Conservation (phyloP, 352 stramenopile genomes). For the Aphanomyces invadans region DNA sequence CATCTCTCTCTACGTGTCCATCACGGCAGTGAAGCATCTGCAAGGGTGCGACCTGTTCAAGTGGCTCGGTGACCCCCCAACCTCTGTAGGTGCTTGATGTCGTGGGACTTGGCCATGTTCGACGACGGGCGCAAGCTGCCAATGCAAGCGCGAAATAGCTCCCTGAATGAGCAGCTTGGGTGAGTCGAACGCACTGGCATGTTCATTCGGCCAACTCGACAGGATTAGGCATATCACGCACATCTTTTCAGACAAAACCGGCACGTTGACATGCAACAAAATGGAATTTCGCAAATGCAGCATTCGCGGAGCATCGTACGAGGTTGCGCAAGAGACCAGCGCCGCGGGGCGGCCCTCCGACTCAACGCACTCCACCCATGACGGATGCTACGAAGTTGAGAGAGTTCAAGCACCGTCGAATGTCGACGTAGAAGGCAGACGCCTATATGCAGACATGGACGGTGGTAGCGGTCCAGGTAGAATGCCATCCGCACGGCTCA, state of each 20-base stretch:
- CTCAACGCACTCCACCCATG: too few species aligned
- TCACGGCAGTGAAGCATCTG: slow-evolving; percentile 84
- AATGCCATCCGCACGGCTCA: slow-evolving; percentile 31
- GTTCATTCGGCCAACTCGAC: too few species aligned
- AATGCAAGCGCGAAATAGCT: slow-evolving; percentile 79
- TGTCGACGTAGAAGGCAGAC: not conserved
- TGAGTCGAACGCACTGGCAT: too few species aligned
- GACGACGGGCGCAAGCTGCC: slow-evolving; percentile 54
- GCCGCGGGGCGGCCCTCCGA: too few species aligned
- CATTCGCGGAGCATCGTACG: slow-evolving; percentile 70
- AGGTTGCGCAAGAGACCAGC: too few species aligned
- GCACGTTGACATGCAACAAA: slow-evolving; percentile 82
- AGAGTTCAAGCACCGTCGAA: too few species aligned
- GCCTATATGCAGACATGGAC: slow-evolving; percentile 42
- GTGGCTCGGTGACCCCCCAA: slow-evolving; percentile 24
- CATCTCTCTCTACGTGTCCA: slow-evolving; percentile 84
- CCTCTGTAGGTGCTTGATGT: slow-evolving; percentile 49
- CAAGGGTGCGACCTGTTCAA: slow-evolving; percentile 42
- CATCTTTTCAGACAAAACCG: slow-evolving; percentile 94
- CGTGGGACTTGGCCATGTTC: slow-evolving; percentile 80
- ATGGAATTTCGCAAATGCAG: slow-evolving; percentile 88
- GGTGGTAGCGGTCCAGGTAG: slow-evolving; percentile 23
- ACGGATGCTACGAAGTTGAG: too few species aligned
- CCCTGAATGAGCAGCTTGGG: slow-evolving; percentile 80
- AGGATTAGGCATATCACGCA: slow-evolving; percentile 91